Conservation (phyloP, 768 basidiomycete species). For the Solioccasus polychromus region DNA sequence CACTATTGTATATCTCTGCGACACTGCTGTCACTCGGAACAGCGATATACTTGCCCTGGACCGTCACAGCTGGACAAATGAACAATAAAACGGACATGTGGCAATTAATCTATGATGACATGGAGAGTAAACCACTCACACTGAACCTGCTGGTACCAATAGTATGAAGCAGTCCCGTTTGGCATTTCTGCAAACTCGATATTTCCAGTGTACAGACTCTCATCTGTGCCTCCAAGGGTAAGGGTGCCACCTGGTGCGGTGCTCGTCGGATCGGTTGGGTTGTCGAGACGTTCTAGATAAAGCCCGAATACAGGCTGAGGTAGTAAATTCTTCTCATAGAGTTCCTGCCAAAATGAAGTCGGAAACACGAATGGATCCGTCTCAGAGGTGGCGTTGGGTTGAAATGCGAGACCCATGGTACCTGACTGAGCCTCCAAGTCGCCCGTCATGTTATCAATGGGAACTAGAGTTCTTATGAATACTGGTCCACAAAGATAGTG, state of each 20-base stretch:
- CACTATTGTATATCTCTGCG: slow-evolving; percentile 89
- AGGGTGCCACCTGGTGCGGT: slow-evolving; percentile 61
- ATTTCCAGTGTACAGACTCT: slow-evolving; percentile 57
- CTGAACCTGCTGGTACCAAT: slow-evolving; percentile 54
- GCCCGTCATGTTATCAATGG: too few relatives aligned
- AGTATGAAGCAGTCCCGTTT: slow-evolving; percentile 35
- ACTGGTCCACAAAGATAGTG: too few relatives aligned
- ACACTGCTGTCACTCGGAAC: slow-evolving; percentile 41
- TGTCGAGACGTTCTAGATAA: slow-evolving; percentile 53
- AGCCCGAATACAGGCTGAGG: slow-evolving; percentile 55
- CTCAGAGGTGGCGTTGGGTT: too few relatives aligned
- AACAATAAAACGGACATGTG: too few relatives aligned
- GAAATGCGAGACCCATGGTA: too few relatives aligned
- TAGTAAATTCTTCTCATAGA: slow-evolving; percentile 39
- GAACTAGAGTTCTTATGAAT: too few relatives aligned
- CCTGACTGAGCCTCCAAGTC: too few relatives aligned
- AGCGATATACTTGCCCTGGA: slow-evolving; percentile 47
- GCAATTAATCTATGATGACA: neutral
- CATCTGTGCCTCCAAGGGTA: slow-evolving; percentile 63
- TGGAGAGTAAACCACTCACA: slow-evolving; percentile 34
- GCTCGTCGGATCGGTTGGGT: slow-evolving; percentile 23
- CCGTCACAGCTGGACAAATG: slow-evolving; percentile 48
- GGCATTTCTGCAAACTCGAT: slow-evolving; percentile 60
- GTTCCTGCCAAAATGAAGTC: too few relatives aligned
- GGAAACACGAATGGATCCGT: too few relatives aligned